Evolutionary conservation across 768 basidiomycete species (phyloP).

Genomic region (Hericium rajendrae): DNA sequence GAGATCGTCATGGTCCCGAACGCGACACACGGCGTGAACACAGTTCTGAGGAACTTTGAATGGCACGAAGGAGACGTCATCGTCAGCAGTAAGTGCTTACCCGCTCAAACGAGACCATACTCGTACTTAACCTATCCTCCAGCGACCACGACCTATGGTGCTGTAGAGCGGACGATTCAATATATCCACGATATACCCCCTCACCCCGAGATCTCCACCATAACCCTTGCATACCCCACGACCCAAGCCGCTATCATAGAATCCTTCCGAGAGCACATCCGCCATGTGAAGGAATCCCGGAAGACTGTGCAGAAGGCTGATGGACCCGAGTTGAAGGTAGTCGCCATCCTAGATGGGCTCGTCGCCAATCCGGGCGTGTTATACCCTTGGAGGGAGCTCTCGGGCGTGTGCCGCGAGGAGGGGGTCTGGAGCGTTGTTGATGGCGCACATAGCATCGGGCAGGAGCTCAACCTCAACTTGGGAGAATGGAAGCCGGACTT

Average conservation of each 20-base stretch:
- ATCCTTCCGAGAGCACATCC: slow-evolving; percentile 32
- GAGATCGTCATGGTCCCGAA: slow-evolving; percentile 56
- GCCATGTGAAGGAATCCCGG: slow-evolving; percentile 18
- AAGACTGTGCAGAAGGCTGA: slow-evolving; percentile 11
- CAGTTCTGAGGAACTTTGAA: slow-evolving; percentile 54
- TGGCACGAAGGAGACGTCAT: slow-evolving; percentile 64
- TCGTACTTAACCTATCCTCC: background rate
- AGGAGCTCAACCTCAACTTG: slow-evolving; percentile 54
- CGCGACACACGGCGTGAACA: slow-evolving; percentile 57
- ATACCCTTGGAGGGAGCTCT: slow-evolving; percentile 67
- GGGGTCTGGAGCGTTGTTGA: slow-evolving; percentile 64
- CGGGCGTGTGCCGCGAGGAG: slow-evolving; percentile 51
- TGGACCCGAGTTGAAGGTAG: slow-evolving; percentile 33
- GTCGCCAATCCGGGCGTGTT: slow-evolving; percentile 48
- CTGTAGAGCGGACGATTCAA: slow-evolving; percentile 41
- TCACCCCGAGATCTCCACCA: slow-evolving; percentile 38
- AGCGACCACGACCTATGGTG: slow-evolving; percentile 52
- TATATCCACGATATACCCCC: slow-evolving; percentile 48
- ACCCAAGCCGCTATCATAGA: slow-evolving; percentile 47
- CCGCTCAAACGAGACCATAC: background rate
- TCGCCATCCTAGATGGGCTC: slow-evolving; percentile 66
- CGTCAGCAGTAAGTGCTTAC: slow-evolving; percentile 38
- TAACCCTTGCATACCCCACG: slow-evolving; percentile 46
- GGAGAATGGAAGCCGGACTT: slow-evolving; percentile 55
- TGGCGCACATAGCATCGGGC: slow-evolving; percentile 73